Percentiles rank a stretch among this genome's conserved stretches.
Evolutionary conservation across 768 basidiomycete genomes (phyloP).

Genomic region (Lactarius sanguifluus): DNA sequence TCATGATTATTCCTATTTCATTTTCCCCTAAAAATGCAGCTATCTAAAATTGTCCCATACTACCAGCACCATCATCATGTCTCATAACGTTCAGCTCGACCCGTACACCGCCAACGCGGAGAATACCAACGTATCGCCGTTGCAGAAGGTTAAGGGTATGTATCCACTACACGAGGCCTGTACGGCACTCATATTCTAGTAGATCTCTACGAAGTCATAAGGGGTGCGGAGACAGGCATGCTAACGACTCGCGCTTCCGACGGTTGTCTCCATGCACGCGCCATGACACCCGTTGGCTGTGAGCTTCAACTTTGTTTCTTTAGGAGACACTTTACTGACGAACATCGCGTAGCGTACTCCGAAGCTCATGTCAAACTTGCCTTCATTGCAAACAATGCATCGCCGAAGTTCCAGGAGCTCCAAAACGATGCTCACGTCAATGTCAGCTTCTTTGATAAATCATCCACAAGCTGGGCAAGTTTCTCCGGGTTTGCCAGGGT

Average conservation of each 20-base stretch:
- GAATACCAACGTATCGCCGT: constrained; percentile 52
- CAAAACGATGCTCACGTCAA: constrained; percentile 76
- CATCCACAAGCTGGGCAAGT: constrained; percentile 77
- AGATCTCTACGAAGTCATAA: constrained; percentile 67
- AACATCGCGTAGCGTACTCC: constrained; percentile 40
- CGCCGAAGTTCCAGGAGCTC: constrained; percentile 76
- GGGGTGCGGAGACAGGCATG: constrained; percentile 67
- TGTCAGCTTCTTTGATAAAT: constrained; percentile 69
- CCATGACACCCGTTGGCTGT: constrained; percentile 77
- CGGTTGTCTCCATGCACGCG: constrained; percentile 74
- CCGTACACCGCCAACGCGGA: constrained; percentile 70
- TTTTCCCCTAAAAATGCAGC: too few species aligned
- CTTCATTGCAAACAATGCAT: constrained; percentile 73
- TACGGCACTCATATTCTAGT: neutral
- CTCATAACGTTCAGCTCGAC: constrained; percentile 50
- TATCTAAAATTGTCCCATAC: too few species aligned
- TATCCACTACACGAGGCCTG: neutral
- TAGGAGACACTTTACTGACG: neutral
- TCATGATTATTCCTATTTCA: too few species aligned
- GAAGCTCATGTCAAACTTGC: constrained; percentile 54
- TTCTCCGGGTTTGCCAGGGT: constrained; percentile 72
- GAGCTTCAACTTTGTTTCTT: constrained; percentile 30
- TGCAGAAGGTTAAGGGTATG: constrained; percentile 67
- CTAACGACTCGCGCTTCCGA: constrained; percentile 67
- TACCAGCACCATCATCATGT: constrained; percentile 15